Evolutionary conservation across 257 asterid species (phyloP), one percentile per base, ranked within the genome.

Genomic region (Lycium barbarum): DNA sequence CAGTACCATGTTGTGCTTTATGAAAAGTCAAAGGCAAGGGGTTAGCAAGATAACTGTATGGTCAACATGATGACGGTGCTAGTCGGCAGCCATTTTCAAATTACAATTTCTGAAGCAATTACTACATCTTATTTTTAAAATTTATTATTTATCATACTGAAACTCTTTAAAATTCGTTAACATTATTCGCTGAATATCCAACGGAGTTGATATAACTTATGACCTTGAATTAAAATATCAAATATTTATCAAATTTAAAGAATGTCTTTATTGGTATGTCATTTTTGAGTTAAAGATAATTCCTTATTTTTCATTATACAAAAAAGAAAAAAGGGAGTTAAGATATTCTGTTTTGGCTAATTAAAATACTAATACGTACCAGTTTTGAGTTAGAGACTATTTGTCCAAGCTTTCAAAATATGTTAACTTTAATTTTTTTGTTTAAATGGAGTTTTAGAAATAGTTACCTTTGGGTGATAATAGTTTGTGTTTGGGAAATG

Each of bases 1-100:
- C 81, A 85, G 57, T 85, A 85, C 26, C 81, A 81, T 83, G 84
- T 89, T 89, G 87, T 88, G 86, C 78, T 87, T 86, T 85, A 54
- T 80, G 66, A 45, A 26, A 87, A 88, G 93, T 91, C 94, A 91
- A 90, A 88, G 22, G 54, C 86, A 78, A 22, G 80, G 61, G 15
- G 70, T 62, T 26, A n/a, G 22, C 81, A 68, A 81, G 0, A 47
- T 57, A 74, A 53, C 14, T 76, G 45, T 13, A 51, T 51, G 63
- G 91, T 88, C 89, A 88, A 91, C 90, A 61, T 26, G 33, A 26
- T 26, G 33, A 26, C 33, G 33, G 33, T 26, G 33, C 33, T 1
- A 0, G 33, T 26, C 33, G 33, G 33, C 33, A 26, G 33, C 33
- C 33, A 26, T 26, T 26, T 26, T 26, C 33, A 26, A 26, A 26